Conservation (phyloP, 2,329 filamentous ascomycete species). For the Hypoxylon sp. region DNA sequence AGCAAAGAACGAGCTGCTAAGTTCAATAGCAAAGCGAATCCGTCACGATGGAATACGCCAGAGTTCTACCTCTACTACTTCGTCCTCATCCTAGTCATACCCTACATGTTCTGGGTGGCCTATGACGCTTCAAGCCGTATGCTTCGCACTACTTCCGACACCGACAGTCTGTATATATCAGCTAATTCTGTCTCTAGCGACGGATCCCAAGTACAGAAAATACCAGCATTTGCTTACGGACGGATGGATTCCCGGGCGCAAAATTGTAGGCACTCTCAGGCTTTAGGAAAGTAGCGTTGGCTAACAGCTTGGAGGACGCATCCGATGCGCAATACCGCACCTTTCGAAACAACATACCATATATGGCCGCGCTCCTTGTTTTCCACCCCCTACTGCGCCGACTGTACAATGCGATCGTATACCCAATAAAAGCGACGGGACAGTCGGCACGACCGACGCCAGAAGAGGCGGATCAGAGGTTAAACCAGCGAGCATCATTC, state of each 20-base stretch:
- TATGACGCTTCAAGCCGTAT: conserved; percentile 87
- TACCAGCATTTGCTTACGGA: conserved; percentile 79
- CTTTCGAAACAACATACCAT: conserved; percentile 89
- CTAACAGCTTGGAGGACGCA: conserved; percentile 73
- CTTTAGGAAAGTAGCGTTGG: not conserved
- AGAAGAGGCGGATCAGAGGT: conserved; percentile 67
- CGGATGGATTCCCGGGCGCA: conserved; percentile 93
- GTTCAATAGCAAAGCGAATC: conserved; percentile 63
- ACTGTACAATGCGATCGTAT: conserved; percentile 73
- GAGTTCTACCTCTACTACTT: conserved; percentile 89
- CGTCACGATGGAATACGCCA: conserved; percentile 85
- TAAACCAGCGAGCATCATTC: conserved; percentile 81
- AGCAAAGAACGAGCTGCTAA: conserved; percentile 61
- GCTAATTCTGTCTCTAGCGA: conserved; percentile 66
- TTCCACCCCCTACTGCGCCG: conserved; percentile 85
- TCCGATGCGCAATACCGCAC: conserved; percentile 89
- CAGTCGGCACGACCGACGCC: conserved; percentile 52
- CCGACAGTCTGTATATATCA: not conserved
- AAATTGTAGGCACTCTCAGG: conserved; percentile 75
- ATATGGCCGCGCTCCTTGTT: conserved; percentile 79
- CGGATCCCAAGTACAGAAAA: conserved; percentile 83
- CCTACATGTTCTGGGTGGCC: conserved; percentile 91
- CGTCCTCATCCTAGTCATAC: conserved; percentile 75
- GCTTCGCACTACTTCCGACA: conserved; percentile 39
- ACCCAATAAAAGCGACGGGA: conserved; percentile 54